phyloP scores from a whole-genome alignment of 176 grass and related monocot genomes.

The Triticum timopheevii region DNA sequence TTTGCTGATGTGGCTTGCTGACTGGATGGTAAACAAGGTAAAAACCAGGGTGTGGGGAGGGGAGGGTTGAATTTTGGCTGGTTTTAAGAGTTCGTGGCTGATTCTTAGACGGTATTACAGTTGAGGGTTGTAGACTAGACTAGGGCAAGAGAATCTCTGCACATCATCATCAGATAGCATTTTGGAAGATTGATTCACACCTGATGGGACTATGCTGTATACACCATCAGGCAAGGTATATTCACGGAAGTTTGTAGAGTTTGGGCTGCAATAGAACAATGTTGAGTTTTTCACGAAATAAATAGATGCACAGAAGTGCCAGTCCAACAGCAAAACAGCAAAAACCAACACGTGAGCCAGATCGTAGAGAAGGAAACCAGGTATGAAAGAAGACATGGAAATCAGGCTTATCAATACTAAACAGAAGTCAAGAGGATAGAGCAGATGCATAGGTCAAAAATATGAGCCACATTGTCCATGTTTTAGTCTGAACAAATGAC shows the following conservation, averaged over 20 bases:
- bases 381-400: not conserved
- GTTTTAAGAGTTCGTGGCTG: too few species aligned
- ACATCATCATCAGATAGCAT: too few species aligned
- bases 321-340: not conserved
- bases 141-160: not conserved
- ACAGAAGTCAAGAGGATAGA: not conserved
- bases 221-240: constrained; percentile 14
- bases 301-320: not conserved
- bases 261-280: constrained; percentile 3
- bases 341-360: not conserved
- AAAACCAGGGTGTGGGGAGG: too few species aligned
- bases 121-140: too few species aligned
- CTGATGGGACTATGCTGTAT: constrained; percentile 5
- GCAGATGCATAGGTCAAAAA: not conserved
- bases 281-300: not conserved
- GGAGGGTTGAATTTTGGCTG: too few species aligned
- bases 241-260: not conserved
- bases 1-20: too few species aligned
- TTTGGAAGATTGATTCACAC: constrained; percentile 4
- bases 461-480: not conserved
- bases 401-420: not conserved
- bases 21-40: too few species aligned
- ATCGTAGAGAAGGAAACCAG: not conserved
- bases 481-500: not conserved
- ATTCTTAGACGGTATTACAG: too few species aligned